These are phyloP conservation scores for Scedosporium aurantiacum DNA, from an alignment of 2,329 filamentous ascomycete genomes.

Conservation along the genomic window DNA sequence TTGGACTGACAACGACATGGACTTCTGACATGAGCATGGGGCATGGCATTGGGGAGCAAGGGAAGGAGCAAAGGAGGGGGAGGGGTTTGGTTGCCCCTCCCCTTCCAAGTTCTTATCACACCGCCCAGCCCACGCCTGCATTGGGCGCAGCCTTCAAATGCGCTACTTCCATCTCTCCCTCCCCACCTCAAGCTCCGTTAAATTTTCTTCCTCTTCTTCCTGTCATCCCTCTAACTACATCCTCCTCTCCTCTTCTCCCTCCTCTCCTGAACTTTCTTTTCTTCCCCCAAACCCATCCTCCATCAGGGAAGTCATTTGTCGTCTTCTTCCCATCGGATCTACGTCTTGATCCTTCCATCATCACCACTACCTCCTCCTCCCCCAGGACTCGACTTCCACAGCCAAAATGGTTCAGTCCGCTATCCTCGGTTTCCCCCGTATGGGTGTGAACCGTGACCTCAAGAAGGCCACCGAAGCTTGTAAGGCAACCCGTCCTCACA, in stretches of 20 bases:
- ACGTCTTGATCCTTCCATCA: neutral
- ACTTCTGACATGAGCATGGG: neutral
- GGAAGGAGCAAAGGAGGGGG: neutral
- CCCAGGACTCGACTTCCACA: conserved; percentile 16
- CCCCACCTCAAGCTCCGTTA: conserved; percentile 4
- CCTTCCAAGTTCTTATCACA: neutral
- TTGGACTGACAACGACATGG: neutral
- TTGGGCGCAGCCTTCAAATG: neutral
- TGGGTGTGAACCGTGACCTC: conserved; percentile 96
- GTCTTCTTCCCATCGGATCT: conserved; percentile 5
- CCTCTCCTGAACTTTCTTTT: neutral
- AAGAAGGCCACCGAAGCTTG: conserved; percentile 99
- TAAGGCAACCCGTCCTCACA: conserved; percentile 23
- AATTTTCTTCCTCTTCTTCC: conserved; percentile 5
- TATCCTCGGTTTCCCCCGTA: conserved; percentile 96
- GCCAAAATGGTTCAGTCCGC: conserved; percentile 55
- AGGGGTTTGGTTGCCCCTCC: conserved; percentile 1
- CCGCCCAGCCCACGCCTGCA: neutral
- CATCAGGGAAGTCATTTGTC: neutral
- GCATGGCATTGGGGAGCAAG: neutral
- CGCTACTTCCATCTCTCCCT: conserved; percentile 1
- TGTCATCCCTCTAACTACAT: neutral
- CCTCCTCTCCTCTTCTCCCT: neutral
- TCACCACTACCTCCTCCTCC: neutral
- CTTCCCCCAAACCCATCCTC: conserved; percentile 6